Evolutionary conservation across 2,329 filamentous ascomycete genomes (phyloP), one percentile per base, ranked within the genome.

Genomic region (Lecanosticta acicola): DNA sequence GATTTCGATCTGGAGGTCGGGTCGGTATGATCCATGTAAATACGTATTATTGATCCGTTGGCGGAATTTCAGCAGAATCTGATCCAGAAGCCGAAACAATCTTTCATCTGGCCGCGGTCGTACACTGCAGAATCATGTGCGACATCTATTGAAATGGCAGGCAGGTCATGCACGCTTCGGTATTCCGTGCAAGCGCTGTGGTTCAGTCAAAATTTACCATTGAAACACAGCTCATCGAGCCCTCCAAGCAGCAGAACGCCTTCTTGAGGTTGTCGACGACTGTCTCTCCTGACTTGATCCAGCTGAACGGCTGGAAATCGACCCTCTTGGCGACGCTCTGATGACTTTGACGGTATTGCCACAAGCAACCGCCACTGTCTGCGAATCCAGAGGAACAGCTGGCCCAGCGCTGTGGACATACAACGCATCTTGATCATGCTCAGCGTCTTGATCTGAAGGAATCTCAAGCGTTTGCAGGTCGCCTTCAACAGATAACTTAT

Each of bases 281-380:
- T 46, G 33, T 36, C 55, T 45, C 29, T 59, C 51, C 21, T 58
- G 20, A 1, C 42, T 34, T 17, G 44, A 46, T 14, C 41, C 35
- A 2, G 45, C 43, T 7, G 51, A 47, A 17, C 51, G 24, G 24
- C 46, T 41, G 9, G 41, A 46, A 7, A 49, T 39, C 0, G 43
- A 45, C 13, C 48, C 49, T 17, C 52, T 45, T 40, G 55, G 43
- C 10, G 57, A 54, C 32, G 26, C 49, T 17, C 50, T 46, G 19
- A 89, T 75, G 41, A 89, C 69, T 66, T 88, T 89, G 58, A 89
- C 73, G 1, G 79, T 73, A 54, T 88, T 85, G 10, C 85, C 86
- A 48, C 89, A 80, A 0, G 77, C 83, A 21, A 90, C 76, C 0
- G 80, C 85, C 2, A 87, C 73, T 41, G 81, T 84, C 37, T 75